A percentile compares a stretch with the other conserved stretches of the same genome.
Evolutionary conservation across 2,329 filamentous ascomycete species (phyloP).

Genomic region (Pseudogymnoascus destructans): DNA sequence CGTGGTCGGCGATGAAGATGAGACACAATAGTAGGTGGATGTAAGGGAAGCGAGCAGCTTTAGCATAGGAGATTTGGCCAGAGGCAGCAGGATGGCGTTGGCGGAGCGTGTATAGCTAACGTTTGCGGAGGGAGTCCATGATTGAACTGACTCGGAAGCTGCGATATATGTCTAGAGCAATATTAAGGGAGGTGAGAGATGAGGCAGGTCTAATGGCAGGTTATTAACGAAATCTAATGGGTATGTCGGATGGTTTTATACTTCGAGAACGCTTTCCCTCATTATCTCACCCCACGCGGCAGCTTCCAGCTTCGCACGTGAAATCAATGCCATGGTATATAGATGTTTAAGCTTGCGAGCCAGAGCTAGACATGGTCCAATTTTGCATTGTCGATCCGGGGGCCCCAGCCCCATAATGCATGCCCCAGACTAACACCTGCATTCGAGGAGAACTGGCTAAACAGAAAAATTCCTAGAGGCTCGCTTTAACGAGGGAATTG

Average conservation of each 20-base stretch:
- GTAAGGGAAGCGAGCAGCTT: not conserved
- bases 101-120: not conserved
- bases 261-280: not conserved
- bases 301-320: not conserved
- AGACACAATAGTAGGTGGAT: slow-evolving; percentile 37
- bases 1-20: slow-evolving; percentile 44
- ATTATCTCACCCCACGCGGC: not conserved
- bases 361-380: not conserved
- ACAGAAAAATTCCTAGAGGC: not conserved
- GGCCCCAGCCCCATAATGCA: not conserved
- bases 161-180: not conserved
- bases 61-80: not conserved
- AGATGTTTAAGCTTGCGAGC: not conserved
- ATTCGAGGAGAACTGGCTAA: not conserved
- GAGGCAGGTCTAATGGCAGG: not conserved
- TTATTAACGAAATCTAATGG: not conserved
- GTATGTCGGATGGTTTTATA: not conserved
- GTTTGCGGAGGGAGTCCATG: slow-evolving; percentile 20
- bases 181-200: not conserved
- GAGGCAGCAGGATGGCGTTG: not conserved
- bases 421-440: not conserved
- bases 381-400: not conserved
- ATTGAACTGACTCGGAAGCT: slow-evolving; percentile 1
- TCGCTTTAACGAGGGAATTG: not conserved
- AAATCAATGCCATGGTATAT: not conserved